phyloP scores from a whole-genome alignment of 306 rosid genomes.

The Inga leiocalycina region DNA sequence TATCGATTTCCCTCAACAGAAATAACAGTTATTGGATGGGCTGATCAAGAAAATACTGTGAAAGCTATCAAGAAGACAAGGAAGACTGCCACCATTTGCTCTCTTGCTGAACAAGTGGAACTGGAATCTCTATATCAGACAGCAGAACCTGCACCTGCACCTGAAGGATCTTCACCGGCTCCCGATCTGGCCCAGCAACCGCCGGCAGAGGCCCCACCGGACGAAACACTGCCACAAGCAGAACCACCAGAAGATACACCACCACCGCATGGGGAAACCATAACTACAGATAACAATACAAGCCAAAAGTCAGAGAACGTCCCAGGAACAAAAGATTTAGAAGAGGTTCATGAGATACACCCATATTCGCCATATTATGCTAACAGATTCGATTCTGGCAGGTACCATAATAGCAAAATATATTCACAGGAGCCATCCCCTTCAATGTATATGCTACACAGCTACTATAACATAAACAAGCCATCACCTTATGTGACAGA shows the following conservation, averaged over 20 bases:
- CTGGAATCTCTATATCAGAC: conserved; percentile 42
- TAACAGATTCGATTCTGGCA: conserved; percentile 43
- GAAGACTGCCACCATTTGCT: conserved; percentile 75
- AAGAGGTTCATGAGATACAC: conserved; percentile 51
- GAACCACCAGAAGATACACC: conserved; percentile 39
- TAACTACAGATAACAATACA: conserved; percentile 34
- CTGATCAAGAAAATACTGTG: conserved; percentile 73
- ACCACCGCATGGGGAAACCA: conserved; percentile 37
- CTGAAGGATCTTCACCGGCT: conserved; percentile 37
- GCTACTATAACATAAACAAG: conserved; percentile 68
- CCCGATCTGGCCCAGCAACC: conserved; percentile 29
- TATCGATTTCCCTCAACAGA: conserved; percentile 69
- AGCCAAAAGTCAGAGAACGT: conserved; percentile 39
- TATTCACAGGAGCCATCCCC: conserved; percentile 30
- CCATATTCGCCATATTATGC: conserved; percentile 48
- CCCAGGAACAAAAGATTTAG: conserved; percentile 39
- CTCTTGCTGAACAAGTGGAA: conserved; percentile 40
- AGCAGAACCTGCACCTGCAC: conserved; percentile 27
- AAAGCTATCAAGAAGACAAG: conserved; percentile 84
- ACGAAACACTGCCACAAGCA: conserved; percentile 19
- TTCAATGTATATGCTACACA: conserved; percentile 56
- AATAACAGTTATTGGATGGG: conserved; percentile 81
- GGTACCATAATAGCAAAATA: conserved; percentile 43
- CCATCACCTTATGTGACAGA: conserved; percentile 67
- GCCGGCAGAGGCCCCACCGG: conserved; percentile 33